phyloP scores from a whole-genome alignment of 768 basidiomycete genomes.

The Suillus spraguei region DNA sequence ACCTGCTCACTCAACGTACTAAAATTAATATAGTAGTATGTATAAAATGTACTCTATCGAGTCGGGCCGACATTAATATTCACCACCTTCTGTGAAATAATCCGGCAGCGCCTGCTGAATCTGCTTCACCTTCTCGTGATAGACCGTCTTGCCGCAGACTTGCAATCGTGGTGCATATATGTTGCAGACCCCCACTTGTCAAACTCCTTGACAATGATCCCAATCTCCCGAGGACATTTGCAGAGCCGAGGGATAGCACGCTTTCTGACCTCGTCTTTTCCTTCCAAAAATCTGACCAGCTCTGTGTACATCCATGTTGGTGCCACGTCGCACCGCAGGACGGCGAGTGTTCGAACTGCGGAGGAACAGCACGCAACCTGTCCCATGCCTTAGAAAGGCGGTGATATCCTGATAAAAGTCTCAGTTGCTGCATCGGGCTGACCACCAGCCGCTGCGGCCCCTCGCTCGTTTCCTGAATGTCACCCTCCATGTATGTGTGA shows the following conservation, averaged over 20 bases:
- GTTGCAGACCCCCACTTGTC: constrained; percentile 71
- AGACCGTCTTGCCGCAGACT: constrained; percentile 55
- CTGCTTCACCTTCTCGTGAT: constrained; percentile 57
- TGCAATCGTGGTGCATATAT: constrained; percentile 82
- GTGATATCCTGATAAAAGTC: constrained; percentile 70
- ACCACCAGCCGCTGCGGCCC: constrained; percentile 53
- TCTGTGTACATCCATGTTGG: constrained; percentile 70
- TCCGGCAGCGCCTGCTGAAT: constrained; percentile 65
- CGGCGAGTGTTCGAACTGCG: constrained; percentile 64
- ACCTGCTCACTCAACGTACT: not conserved
- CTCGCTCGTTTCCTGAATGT: constrained; percentile 35
- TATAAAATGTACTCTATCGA: not conserved
- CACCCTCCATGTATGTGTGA: constrained; percentile 30
- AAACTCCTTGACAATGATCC: constrained; percentile 65
- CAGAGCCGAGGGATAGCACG: constrained; percentile 58
- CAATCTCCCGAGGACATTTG: constrained; percentile 70
- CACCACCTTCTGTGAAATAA: constrained; percentile 51
- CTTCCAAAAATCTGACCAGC: constrained; percentile 81
- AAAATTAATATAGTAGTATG: too few species aligned
- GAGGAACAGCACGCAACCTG: constrained; percentile 54
- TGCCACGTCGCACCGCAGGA: constrained; percentile 72
- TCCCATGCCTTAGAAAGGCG: constrained; percentile 72
- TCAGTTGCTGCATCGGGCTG: constrained; percentile 59
- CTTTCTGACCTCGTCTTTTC: constrained; percentile 67
- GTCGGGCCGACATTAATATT: constrained; percentile 24